A percentile compares a stretch with the other conserved stretches of the same genome.
Conservation (phyloP, 768 basidiomycete genomes). For the Myochromella boudieri region DNA sequence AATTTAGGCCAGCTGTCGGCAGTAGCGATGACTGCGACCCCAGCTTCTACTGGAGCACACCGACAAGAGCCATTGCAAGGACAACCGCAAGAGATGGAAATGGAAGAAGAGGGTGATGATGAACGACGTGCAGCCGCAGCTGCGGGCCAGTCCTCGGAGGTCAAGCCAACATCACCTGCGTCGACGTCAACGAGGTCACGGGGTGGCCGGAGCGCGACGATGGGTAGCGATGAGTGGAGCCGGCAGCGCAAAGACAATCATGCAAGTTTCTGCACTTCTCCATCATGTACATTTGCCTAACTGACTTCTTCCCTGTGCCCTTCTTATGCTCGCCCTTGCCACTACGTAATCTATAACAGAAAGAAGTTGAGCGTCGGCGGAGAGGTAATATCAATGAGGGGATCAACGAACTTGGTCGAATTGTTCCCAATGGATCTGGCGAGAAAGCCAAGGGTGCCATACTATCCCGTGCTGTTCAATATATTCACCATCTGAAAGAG, state of each 20-base stretch:
- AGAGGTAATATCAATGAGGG: constrained; percentile 96
- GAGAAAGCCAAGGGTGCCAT: constrained; percentile 91
- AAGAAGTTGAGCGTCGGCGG: constrained; percentile 96
- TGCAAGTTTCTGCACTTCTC: constrained; percentile 37
- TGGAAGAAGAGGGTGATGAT: constrained; percentile 30
- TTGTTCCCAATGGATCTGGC: constrained; percentile 85
- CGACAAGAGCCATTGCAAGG: constrained; percentile 15
- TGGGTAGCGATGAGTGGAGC: constrained; percentile 79
- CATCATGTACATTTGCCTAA: neutral
- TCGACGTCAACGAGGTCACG: constrained; percentile 37
- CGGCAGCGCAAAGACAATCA: constrained; percentile 83
- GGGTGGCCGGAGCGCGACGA: constrained; percentile 56
- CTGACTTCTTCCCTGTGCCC: neutral
- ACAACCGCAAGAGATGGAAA: constrained; percentile 20
- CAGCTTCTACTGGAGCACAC: constrained; percentile 16
- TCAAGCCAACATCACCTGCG: constrained; percentile 10
- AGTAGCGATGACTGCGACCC: constrained; percentile 47
- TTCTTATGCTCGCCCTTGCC: neutral
- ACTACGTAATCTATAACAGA: constrained; percentile 56
- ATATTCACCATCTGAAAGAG: constrained; percentile 89
- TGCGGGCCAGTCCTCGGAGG: constrained; percentile 5
- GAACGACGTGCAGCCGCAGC: constrained; percentile 15
- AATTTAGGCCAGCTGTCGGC: constrained; percentile 60
- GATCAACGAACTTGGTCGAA: constrained; percentile 86
- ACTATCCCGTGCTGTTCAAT: constrained; percentile 83